These are phyloP conservation scores for Ceratocystis eucalypticola DNA, from an alignment of 2,329 filamentous ascomycete species.

Conservation along the genomic window DNA sequence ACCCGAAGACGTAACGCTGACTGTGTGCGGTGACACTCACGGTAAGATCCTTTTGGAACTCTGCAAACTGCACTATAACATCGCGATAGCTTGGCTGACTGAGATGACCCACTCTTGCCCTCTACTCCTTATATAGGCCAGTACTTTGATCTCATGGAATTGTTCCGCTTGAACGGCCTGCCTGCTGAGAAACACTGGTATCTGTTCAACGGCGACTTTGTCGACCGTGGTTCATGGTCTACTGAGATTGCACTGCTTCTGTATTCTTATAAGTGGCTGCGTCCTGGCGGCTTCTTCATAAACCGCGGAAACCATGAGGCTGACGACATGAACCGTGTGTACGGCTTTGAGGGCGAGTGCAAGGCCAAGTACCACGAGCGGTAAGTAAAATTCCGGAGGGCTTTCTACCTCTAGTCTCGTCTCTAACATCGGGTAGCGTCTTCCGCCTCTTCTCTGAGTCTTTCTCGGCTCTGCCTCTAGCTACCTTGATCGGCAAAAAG, in stretches of 20 bases:
- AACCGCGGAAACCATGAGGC: slow-evolving; percentile 98
- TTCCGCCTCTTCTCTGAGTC: slow-evolving; percentile 98
- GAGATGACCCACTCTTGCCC: slow-evolving; percentile 20
- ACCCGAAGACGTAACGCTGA: slow-evolving; percentile 62
- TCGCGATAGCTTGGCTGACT: not conserved
- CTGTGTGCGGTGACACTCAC: slow-evolving; percentile 94
- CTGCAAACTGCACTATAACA: not conserved
- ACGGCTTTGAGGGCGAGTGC: slow-evolving; percentile 97
- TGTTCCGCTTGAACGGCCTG: slow-evolving; percentile 81
- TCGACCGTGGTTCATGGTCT: slow-evolving; percentile 95
- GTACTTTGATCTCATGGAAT: slow-evolving; percentile 93
- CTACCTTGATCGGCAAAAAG: slow-evolving; percentile 80
- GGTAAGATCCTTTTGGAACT: slow-evolving; percentile 40
- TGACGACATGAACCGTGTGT: slow-evolving; percentile 97
- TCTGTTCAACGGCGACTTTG: slow-evolving; percentile 97
- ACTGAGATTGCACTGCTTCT: slow-evolving; percentile 88
- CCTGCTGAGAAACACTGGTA: slow-evolving; percentile 82
- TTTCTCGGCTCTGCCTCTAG: slow-evolving; percentile 85
- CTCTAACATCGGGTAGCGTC: slow-evolving; percentile 34
- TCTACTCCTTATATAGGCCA: slow-evolving; percentile 47
- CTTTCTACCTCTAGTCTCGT: not conserved
- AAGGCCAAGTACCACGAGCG: slow-evolving; percentile 94
- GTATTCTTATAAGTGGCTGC: slow-evolving; percentile 94
- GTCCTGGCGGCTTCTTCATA: slow-evolving; percentile 77
- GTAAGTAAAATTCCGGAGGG: slow-evolving; percentile 23